Evolutionary conservation across 495 filamentous ascomycete species (phyloP).

Genomic region (Tuber indicum): DNA sequence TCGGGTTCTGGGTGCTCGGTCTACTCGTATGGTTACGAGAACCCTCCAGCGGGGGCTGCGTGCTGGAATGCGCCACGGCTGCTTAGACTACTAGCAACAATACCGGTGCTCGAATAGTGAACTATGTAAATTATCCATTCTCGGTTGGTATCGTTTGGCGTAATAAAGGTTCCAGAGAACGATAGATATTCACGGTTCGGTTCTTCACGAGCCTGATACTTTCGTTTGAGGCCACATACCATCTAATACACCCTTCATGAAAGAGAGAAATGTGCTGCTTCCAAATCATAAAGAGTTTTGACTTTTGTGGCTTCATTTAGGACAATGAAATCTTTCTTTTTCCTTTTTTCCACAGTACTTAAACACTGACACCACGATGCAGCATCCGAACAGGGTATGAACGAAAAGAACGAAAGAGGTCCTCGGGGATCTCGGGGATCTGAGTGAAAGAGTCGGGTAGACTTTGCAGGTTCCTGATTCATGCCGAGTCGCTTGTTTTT

Average conservation of each 20-base stretch:
- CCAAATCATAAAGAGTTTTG: neutral
- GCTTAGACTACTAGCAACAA: neutral
- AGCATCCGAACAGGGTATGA: neutral
- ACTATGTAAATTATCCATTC: neutral
- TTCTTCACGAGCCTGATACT: neutral
- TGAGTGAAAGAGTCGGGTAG: neutral
- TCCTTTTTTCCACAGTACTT: neutral
- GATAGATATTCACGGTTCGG: neutral
- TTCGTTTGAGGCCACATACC: neutral
- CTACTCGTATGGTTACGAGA: too few relatives aligned
- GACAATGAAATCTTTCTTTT: neutral
- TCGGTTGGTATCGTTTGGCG: neutral
- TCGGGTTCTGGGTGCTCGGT: neutral
- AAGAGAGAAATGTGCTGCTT: neutral
- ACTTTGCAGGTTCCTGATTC: neutral
- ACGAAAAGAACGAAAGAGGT: neutral
- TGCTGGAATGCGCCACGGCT: neutral
- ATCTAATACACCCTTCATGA: neutral
- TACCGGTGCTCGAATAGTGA: too few relatives aligned
- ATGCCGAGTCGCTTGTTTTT: too few relatives aligned
- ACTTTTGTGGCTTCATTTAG: neutral
- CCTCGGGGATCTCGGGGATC: neutral
- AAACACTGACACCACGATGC: neutral
- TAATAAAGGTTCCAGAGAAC: neutral
- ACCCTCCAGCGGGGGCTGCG: too few relatives aligned